These are phyloP conservation scores for Orobanche coerulescens DNA, from an alignment of 257 asterid genomes.

Conservation along the genomic window DNA sequence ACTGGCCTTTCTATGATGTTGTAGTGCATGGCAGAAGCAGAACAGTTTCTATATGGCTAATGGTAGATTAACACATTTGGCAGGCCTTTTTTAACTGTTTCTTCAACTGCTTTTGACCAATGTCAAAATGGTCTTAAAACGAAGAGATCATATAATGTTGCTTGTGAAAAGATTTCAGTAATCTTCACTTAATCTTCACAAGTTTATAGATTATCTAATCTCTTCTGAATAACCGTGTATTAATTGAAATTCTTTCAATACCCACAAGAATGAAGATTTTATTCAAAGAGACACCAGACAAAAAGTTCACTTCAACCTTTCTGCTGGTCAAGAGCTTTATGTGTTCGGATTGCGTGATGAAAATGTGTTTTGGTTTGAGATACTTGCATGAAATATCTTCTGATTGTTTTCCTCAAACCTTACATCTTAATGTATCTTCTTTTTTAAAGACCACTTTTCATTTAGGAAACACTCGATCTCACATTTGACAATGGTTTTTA, in stretches of 20 bases:
- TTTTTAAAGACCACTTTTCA: background rate
- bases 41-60: background rate
- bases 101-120: conserved; percentile 10
- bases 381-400: background rate
- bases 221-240: background rate
- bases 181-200: background rate
- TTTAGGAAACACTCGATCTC: background rate
- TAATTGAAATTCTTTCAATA: background rate
- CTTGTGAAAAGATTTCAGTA: conserved; percentile 4
- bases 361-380: background rate
- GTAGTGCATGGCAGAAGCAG: background rate
- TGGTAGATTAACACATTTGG: background rate
- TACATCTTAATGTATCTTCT: background rate
- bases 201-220: background rate
- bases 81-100: background rate
- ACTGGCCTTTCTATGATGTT: background rate
- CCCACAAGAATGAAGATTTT: background rate
- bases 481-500: background rate
- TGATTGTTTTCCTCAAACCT: background rate
- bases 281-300: background rate
- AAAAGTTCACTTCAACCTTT: background rate
- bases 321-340: background rate
- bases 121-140: too few relatives aligned
- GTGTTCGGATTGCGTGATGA: background rate
- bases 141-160: background rate